Evolutionary conservation across 1,284 basidiomycete species (phyloP).

Genomic region (Tilletia caries): DNA sequence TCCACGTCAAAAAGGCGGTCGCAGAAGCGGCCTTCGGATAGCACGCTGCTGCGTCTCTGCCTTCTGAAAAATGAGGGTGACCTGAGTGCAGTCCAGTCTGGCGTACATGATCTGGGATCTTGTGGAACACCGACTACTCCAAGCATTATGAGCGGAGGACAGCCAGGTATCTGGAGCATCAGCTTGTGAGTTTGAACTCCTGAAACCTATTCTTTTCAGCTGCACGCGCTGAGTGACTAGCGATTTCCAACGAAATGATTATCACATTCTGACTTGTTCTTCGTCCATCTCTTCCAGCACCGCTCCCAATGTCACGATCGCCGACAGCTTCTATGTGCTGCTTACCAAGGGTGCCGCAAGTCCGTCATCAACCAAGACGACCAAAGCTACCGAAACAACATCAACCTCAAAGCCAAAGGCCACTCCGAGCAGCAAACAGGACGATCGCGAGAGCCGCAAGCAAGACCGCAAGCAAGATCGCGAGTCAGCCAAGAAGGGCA

Average conservation of each 20-base stretch:
- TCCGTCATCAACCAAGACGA: neutral
- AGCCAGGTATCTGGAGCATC: neutral
- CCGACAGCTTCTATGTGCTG: conserved; percentile 8
- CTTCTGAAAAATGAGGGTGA: conserved; percentile 1
- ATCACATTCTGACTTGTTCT: neutral
- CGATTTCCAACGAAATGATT: neutral
- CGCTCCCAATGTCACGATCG: conserved; percentile 2
- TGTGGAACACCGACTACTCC: conserved; percentile 10
- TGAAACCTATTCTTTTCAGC: too few relatives aligned
- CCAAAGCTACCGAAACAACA: neutral
- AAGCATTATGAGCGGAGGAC: neutral
- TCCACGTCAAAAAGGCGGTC: neutral
- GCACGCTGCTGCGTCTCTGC: conserved; percentile 6
- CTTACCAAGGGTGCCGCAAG: neutral
- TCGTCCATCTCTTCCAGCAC: neutral
- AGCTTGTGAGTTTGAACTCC: neutral
- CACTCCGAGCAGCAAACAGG: neutral
- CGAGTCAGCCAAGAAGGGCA: neutral
- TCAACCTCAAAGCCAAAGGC: neutral
- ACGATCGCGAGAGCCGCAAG: neutral
- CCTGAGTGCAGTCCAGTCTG: neutral
- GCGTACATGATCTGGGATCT: neutral
- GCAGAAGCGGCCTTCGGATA: neutral
- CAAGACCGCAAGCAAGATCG: neutral
- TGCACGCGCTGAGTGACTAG: too few relatives aligned